A percentile compares a stretch with the other conserved stretches of the same genome.
Conservation (phyloP, 164 flowering plant genomes). For the Vitis cinerea region DNA sequence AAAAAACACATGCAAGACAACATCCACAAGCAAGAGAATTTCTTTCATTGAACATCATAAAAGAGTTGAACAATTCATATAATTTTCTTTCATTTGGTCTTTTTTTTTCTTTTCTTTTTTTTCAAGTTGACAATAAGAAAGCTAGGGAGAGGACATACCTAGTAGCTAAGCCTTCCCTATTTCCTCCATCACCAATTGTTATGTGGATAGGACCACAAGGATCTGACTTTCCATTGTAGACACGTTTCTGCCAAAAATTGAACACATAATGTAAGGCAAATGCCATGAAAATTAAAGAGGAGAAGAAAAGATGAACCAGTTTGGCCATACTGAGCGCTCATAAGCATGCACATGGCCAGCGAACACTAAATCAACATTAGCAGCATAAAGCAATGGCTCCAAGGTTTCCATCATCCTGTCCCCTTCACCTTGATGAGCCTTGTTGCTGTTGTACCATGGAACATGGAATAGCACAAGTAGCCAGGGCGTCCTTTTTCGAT, state of each 20-base stretch:
- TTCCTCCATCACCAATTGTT: slow-evolving; percentile 99
- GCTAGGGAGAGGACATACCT: slow-evolving; percentile 40
- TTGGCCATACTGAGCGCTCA: slow-evolving; percentile 76
- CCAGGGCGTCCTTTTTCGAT: slow-evolving; percentile 87
- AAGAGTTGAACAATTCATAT: too few relatives aligned
- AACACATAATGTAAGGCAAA: slow-evolving; percentile 2
- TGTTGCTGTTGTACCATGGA: slow-evolving; percentile 97
- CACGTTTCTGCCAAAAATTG: slow-evolving; percentile 58
- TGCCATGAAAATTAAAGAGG: not conserved
- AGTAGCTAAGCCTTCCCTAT: slow-evolving; percentile 90
- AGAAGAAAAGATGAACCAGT: not conserved
- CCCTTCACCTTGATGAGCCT: slow-evolving; percentile 91
- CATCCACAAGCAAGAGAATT: not conserved
- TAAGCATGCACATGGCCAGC: slow-evolving; percentile 99
- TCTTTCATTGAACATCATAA: too few relatives aligned
- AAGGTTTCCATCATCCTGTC: slow-evolving; percentile 80
- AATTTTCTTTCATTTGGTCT: too few relatives aligned
- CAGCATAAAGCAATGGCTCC: slow-evolving; percentile 89
- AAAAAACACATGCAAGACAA: not conserved
- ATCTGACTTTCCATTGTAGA: slow-evolving; percentile 59
- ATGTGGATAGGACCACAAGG: slow-evolving; percentile 90
- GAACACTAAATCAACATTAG: slow-evolving; percentile 78
- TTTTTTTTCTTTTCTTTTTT: too few relatives aligned
- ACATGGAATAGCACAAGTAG: slow-evolving; percentile 83
- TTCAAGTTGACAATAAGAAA: not conserved